Base-by-base conservation (phyloP, 106 monocot species). In the Apostasia shenzhenica region DNA sequence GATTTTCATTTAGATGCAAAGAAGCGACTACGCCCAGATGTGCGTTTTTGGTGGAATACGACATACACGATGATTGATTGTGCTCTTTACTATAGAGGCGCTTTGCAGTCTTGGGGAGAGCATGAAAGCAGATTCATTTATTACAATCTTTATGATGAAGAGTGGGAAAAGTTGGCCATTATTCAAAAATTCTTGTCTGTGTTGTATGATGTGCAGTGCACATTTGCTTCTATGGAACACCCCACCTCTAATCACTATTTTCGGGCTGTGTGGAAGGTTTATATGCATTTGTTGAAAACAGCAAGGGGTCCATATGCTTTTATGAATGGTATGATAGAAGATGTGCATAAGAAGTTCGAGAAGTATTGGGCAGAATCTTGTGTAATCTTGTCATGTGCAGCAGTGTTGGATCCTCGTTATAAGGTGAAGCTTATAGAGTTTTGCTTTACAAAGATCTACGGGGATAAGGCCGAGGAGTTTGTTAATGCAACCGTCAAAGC, bases 51-150 rank as follows among this genome's bases (percentile, higher is more conserved):
- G 14, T 77, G 77, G 71, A 77, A 77, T 48, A 71, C 71, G 14
- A 77, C 64, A 1, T 77, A 77, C 66, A 10, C 13, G 37, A 77
- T 77, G 71, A 45, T 77, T 12, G 55, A 77, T 2, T 26, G 14
- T 48, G 71, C 65, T 10, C 9, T 72, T 13, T 46, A 11, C 48
- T 65, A 65, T 26, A 65, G 48, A 65, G 43, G 48, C 48, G 5
- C 13, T n/a, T 26, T 65, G 5, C 65, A 65, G 12, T 47, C 3
- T 49, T 65, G 47, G 48, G 65, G 65, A 65, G 65, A 65, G 8
- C 65, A 65, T 48, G 65, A 65, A 26, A 8, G 14, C 14, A 48
- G 26, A 48, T 65, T 65, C 48, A 14, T 14, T 26, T 48, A 50
- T 77, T 41, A n/a, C 55, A 71, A 14, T 14, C 39, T 66, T 9